Conservation (phyloP, 257 asterid genomes). For the Agastache rugosa region DNA sequence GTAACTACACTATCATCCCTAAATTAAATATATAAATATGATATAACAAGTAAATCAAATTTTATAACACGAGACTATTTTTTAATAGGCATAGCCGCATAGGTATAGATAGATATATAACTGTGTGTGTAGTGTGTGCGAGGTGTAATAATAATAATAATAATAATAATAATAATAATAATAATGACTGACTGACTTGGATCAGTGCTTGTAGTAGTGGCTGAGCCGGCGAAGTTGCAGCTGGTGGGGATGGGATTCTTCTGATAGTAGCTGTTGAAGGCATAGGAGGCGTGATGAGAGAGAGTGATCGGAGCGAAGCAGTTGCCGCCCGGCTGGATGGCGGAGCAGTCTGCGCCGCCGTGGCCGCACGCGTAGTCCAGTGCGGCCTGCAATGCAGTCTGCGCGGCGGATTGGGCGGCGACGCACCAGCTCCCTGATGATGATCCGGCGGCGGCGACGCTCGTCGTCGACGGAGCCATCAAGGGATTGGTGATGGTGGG, state of each 20-base stretch:
- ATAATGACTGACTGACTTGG: too few species aligned
- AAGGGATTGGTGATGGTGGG: conserved; percentile 42
- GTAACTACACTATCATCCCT: too few species aligned
- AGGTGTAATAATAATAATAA: too few species aligned
- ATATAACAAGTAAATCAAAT: too few species aligned
- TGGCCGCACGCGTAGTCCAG: conserved; percentile 81
- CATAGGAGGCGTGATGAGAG: conserved; percentile 73
- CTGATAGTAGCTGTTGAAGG: conserved; percentile 79
- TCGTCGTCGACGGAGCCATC: too few species aligned
- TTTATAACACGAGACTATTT: too few species aligned
- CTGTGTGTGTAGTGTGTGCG: background rate
- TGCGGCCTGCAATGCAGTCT: conserved; percentile 60
- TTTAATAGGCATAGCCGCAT: too few species aligned
- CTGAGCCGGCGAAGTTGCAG: conserved; percentile 82
- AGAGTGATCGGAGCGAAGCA: conserved; percentile 59
- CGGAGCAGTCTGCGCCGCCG: conserved; percentile 70
- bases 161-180: too few species aligned
- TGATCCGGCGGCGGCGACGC: conserved; percentile 45
- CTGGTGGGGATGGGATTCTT: conserved; percentile 78
- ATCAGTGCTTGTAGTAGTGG: conserved; percentile 75
- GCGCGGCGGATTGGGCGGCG: conserved; percentile 63
- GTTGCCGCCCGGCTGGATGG: conserved; percentile 68
- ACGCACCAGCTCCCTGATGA: conserved; percentile 80
- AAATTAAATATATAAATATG: too few species aligned
- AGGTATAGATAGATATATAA: background rate